These are phyloP conservation scores for Mycena crocata DNA, from an alignment of 768 basidiomycete species.

Conservation along the genomic window DNA sequence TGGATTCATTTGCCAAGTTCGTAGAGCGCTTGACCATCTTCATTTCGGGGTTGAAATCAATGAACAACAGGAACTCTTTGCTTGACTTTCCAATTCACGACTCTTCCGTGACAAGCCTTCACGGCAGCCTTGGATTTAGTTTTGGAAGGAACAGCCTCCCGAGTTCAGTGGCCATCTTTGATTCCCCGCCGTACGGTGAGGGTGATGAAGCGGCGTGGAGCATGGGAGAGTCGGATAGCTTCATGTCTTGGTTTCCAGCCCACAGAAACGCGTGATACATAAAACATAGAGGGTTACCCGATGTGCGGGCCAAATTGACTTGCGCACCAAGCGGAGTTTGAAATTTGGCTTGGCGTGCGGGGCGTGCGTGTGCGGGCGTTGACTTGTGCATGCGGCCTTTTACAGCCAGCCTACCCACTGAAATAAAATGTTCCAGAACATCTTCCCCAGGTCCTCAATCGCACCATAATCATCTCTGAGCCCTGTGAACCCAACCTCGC, in stretches of 20 bases:
- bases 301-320: too few species aligned
- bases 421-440: too few species aligned
- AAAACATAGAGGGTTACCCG: too few species aligned
- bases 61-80: constrained; percentile 16
- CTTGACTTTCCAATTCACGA: constrained; percentile 24
- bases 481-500: too few species aligned
- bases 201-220: background rate
- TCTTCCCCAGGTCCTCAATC: too few species aligned
- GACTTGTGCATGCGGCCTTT: too few species aligned
- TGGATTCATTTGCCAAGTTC: constrained; percentile 27
- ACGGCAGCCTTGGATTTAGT: background rate
- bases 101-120: too few species aligned
- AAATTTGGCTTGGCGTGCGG: too few species aligned
- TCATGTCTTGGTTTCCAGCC: constrained; percentile 22
- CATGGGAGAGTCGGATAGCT: constrained; percentile 10
- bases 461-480: too few species aligned
- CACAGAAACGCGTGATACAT: background rate
- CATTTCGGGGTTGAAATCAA: background rate
- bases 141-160: background rate
- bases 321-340: too few species aligned
- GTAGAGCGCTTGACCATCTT: background rate
- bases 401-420: too few species aligned
- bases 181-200: constrained; percentile 8
- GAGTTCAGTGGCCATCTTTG: constrained; percentile 10
- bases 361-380: too few species aligned